Conservation (phyloP, 352 stramenopile genomes). For the Pseudoperonospora humuli region DNA sequence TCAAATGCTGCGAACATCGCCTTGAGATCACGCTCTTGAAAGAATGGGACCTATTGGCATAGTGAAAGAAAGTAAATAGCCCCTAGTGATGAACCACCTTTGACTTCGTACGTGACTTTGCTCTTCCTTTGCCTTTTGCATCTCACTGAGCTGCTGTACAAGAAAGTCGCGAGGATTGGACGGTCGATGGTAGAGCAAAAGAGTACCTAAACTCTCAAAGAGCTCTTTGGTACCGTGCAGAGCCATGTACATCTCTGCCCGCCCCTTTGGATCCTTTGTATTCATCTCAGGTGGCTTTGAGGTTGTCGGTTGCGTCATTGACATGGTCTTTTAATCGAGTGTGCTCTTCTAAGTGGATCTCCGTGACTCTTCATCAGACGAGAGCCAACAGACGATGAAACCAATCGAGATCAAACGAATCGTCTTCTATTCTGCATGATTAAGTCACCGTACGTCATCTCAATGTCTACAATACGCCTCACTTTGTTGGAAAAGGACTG, state of each 20-base stretch:
- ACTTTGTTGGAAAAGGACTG: conserved; percentile 42
- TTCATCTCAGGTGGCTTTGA: conserved; percentile 24
- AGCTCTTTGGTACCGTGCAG: conserved; percentile 61
- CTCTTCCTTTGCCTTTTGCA: conserved; percentile 48
- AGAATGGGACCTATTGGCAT: no score
- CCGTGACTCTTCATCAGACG: not conserved
- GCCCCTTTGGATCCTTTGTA: conserved; percentile 62
- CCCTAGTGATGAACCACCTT: no score
- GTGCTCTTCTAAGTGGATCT: not conserved
- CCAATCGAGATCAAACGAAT: conserved; percentile 11
- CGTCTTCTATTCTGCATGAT: conserved; percentile 20
- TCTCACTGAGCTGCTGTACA: conserved; percentile 42
- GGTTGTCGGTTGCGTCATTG: not conserved
- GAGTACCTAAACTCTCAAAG: conserved; percentile 51
- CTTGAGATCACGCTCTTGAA: no score
- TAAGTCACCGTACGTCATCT: conserved; percentile 2
- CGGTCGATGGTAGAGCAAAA: conserved; percentile 59
- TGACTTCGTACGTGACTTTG: conserved; percentile 35
- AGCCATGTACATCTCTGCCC: conserved; percentile 53
- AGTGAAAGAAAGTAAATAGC: no score
- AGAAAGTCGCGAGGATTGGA: conserved; percentile 55
- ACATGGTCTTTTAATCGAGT: not conserved
- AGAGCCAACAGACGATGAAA: conserved; percentile 8
- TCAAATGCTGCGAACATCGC: no score
- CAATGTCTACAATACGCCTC: conserved; percentile 7